Percentiles rank a stretch among this genome's conserved stretches.
phyloP scores from a whole-genome alignment of 139 green algal species.

The Ostreobium quekettii region DNA sequence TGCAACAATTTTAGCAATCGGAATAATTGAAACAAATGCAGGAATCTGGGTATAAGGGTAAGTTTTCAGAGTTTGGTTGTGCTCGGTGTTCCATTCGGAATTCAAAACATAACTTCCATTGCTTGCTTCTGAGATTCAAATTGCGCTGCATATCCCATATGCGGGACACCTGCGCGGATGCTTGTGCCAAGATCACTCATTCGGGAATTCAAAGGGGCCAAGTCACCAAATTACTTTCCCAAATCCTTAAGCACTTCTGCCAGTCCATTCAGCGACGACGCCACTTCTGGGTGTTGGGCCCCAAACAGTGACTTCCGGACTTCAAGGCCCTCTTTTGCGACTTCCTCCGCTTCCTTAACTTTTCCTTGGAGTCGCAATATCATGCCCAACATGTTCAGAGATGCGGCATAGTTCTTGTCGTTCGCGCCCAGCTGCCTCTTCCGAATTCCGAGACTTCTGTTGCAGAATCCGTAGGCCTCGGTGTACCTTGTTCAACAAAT shows the following conservation, averaged over 20 bases:
- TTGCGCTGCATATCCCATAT: not conserved
- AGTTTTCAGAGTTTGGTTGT: not conserved
- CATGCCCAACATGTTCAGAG: not conserved
- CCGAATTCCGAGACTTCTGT: not conserved
- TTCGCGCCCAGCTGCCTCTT: slow-evolving; percentile 7
- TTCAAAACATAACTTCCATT: too few relatives aligned
- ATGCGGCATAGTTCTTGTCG: not conserved
- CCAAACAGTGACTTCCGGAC: not conserved
- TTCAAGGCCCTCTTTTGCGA: not conserved
- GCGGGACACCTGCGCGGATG: not conserved
- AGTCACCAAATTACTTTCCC: not conserved
- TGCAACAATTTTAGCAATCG: too few relatives aligned
- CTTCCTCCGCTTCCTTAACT: not conserved
- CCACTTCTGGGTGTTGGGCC: slow-evolving; percentile 2
- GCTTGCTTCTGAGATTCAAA: not conserved
- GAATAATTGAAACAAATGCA: too few relatives aligned
- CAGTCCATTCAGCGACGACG: slow-evolving; percentile 6
- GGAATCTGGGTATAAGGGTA: too few relatives aligned
- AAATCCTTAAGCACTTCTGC: slow-evolving; percentile 8
- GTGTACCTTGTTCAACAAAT: too few relatives aligned
- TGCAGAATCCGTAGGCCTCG: slow-evolving; percentile 9
- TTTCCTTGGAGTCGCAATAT: not conserved
- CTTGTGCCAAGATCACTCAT: not conserved
- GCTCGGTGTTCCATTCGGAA: not conserved
- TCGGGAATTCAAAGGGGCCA: not conserved